phyloP scores from a whole-genome alignment of 768 basidiomycete species.

The Rubroboletus pulcherrimus region DNA sequence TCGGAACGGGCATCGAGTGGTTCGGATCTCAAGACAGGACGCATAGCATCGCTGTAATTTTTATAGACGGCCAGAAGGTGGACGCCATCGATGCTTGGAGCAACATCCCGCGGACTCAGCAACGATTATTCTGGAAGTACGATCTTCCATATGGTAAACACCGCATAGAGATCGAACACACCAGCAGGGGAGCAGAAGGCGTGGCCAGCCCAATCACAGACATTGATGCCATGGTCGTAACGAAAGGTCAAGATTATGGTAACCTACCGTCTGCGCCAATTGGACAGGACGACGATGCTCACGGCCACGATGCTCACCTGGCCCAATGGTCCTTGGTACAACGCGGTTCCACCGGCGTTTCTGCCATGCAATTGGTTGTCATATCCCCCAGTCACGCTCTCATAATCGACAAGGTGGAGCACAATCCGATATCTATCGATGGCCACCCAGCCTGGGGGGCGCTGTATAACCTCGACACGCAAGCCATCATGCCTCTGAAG shows the following conservation, averaged over 20 bases:
- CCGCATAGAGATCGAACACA: constrained; percentile 60
- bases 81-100: constrained; percentile 46
- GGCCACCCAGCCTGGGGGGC: constrained; percentile 83
- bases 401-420: constrained; percentile 81
- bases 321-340: constrained; percentile 55
- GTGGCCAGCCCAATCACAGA: constrained; percentile 40
- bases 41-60: constrained; percentile 56
- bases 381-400: constrained; percentile 68
- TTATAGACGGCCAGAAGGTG: constrained; percentile 51
- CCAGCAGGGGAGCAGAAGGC: constrained; percentile 39
- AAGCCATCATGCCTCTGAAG: constrained; percentile 55
- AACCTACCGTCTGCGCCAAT: not conserved
- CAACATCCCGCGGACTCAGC: constrained; percentile 41
- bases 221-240: constrained; percentile 68
- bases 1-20: constrained; percentile 77
- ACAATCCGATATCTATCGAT: constrained; percentile 69
- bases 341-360: constrained; percentile 68
- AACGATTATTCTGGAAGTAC: constrained; percentile 62
- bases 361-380: constrained; percentile 73
- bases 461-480: constrained; percentile 64
- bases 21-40: constrained; percentile 56
- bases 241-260: constrained; percentile 33
- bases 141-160: constrained; percentile 51
- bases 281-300: not conserved
- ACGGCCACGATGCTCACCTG: not conserved